A percentile compares a stretch with the other conserved stretches of the same genome.
phyloP scores from a whole-genome alignment of 352 stramenopile genomes.

The Pythium periplocum region DNA sequence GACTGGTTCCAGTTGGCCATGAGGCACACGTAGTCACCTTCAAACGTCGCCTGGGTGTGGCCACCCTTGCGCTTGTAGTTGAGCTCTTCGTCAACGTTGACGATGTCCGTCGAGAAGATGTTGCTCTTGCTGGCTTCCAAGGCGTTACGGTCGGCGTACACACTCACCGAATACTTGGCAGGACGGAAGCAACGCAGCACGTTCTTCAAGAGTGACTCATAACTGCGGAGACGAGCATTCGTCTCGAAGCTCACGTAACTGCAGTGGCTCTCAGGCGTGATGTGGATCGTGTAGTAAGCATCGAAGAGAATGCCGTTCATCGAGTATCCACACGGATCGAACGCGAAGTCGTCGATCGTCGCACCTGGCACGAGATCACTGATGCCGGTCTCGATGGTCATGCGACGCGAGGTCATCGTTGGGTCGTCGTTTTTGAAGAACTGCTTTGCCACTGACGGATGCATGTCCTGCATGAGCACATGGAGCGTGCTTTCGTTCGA shows the following conservation, averaged over 20 bases:
- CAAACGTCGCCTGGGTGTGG: conserved; percentile 81
- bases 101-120: conserved; percentile 69
- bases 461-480: conserved; percentile 86
- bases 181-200: conserved; percentile 97
- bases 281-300: conserved; percentile 99
- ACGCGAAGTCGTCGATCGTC: conserved; percentile 95
- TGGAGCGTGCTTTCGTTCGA: conserved; percentile 71
- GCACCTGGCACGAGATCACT: conserved; percentile 92
- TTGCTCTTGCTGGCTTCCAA: conserved; percentile 61
- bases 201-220: conserved; percentile 94
- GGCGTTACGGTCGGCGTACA: conserved; percentile 91
- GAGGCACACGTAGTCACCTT: conserved; percentile 80
- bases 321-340: conserved; percentile 97
- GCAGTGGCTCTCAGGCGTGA: conserved; percentile 96
- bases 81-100: conserved; percentile 69
- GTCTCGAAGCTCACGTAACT: conserved; percentile 99
- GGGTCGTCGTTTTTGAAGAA: conserved; percentile 81
- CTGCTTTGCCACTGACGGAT: conserved; percentile 70
- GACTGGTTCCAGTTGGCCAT: conserved; percentile 76
- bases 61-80: conserved; percentile 79
- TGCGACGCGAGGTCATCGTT: conserved; percentile 75
- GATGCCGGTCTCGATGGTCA: conserved; percentile 95
- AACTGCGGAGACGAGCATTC: conserved; percentile 86
- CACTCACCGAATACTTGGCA: conserved; percentile 96
- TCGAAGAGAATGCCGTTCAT: conserved; percentile 99